Base-by-base conservation (phyloP, 2,329 filamentous ascomycete species). In the Diaporthe sp. region DNA sequence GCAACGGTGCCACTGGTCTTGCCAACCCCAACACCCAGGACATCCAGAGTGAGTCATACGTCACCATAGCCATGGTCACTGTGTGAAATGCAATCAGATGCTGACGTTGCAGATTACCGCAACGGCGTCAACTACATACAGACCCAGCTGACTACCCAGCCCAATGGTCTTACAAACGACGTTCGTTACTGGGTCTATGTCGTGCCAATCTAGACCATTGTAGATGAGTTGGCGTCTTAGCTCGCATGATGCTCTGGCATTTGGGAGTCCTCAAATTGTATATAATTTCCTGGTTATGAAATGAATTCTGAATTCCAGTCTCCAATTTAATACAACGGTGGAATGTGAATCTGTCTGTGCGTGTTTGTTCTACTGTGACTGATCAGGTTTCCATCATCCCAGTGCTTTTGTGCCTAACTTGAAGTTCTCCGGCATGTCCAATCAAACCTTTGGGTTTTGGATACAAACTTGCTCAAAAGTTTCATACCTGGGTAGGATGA, bases 161-260 rank as follows among this genome's bases (percentile, higher is more conserved):
- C 61, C 19, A 50, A 50, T 50, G 42, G 61, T 12, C 42, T 65
- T 27, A 65, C 61, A 19, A 65, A 65, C 4, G 61, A 50, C 12
- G 61, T 65, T 35, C 61, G 42, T 9, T 65, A 65, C 61, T 65
- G 61, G 61, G 39, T 65, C 39, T 65, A 65, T 12, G 59, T 65
- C 30, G 59, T 65, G 39, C 59, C 59, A 4, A 65, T 65, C 25
- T 65, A 35, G 10, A n/a, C 7, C 10, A 47, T 32, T n/a, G 10
- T 17, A 7, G 32, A 8, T 9, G 35, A 3, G 6, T 2, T 12
- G 12, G 17, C 6, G 44, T 44, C n/a, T n/a, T n/a, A n/a, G n/a
- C n/a, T n/a, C n/a, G 39, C 59, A 32, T 47, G 59, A n/a, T 22
- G 5, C 17, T 39, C 27, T 47, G 19, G 19, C 19, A 22, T 35